Evolutionary conservation across 106 monocot species (phyloP).

Genomic region (Dioscorea zingiberensis): DNA sequence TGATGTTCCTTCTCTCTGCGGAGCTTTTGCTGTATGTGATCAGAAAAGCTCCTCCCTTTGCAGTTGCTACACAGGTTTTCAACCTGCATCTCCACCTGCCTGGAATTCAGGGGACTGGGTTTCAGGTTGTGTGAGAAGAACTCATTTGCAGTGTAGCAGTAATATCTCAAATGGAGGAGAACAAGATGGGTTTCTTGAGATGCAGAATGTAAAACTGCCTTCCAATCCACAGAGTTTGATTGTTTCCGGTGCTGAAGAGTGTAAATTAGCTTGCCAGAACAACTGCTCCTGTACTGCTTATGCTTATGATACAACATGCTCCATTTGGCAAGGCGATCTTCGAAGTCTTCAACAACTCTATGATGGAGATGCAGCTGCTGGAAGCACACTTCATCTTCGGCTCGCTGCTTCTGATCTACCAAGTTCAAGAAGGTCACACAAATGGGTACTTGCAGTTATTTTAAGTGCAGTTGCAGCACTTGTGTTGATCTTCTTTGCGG

Average conservation of each 20-base stretch:
- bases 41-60: background rate
- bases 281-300: constrained; percentile 41
- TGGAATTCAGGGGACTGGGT: constrained; percentile 24
- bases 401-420: constrained; percentile 29
- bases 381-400: constrained; percentile 21
- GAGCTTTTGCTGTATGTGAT: constrained; percentile 2
- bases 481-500: no score
- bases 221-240: constrained; percentile 8
- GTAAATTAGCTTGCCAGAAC: constrained; percentile 18
- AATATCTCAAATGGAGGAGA: background rate
- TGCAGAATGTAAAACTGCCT: constrained; percentile 26
- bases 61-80: constrained; percentile 5
- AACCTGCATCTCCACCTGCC: background rate
- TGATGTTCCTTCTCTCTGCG: constrained; percentile 4
- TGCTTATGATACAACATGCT: constrained; percentile 19
- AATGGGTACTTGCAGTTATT: background rate
- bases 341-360: constrained; percentile 22
- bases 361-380: background rate
- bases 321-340: constrained; percentile 23
- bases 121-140: constrained; percentile 24
- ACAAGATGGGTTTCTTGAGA: constrained; percentile 19
- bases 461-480: background rate
- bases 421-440: background rate
- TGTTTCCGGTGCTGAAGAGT: constrained; percentile 3
- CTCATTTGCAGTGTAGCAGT: constrained; percentile 13